Evolutionary conservation across 2,329 filamentous ascomycete genomes (phyloP).

Genomic region (Pseudocercospora musae): DNA sequence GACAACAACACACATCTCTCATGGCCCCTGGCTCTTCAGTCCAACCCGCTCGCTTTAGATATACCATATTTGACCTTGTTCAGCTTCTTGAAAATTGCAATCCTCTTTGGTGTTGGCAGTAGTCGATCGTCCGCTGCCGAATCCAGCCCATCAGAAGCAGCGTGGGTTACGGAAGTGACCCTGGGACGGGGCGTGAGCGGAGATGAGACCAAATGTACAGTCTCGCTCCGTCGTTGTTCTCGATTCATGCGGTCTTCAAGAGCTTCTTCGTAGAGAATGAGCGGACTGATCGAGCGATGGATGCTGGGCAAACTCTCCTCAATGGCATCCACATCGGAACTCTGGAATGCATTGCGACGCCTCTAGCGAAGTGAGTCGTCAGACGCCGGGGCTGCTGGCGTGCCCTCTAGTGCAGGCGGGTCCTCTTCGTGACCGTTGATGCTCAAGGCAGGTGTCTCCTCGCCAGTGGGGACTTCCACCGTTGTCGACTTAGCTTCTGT

Average conservation of each 20-base stretch:
- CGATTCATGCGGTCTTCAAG: neutral
- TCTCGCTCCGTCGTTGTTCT: neutral
- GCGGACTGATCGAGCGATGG: conserved; percentile 5
- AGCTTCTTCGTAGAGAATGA: neutral
- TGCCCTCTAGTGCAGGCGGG: conserved; percentile 3
- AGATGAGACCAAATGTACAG: neutral
- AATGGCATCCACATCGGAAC: neutral
- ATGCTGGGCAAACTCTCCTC: neutral
- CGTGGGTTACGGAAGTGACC: neutral
- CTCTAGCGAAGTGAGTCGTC: conserved; percentile 10
- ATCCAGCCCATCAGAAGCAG: neutral
- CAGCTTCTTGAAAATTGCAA: neutral
- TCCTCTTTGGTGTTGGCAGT: neutral
- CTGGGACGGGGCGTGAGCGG: neutral
- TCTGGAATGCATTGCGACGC: conserved; percentile 3
- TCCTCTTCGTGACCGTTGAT: conserved; percentile 11
- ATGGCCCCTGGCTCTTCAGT: neutral
- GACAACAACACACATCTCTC: neutral
- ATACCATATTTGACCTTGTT: neutral
- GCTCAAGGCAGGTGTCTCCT: neutral
- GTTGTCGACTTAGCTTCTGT: neutral
- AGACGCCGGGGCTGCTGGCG: conserved; percentile 5
- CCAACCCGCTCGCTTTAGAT: neutral
- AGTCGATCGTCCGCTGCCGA: neutral
- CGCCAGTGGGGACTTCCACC: neutral